A percentile compares a stretch with the other conserved stretches of the same genome.
Evolutionary conservation across 371 early-diverging fungal species (phyloP).

Genomic region (Smittium culicis): DNA sequence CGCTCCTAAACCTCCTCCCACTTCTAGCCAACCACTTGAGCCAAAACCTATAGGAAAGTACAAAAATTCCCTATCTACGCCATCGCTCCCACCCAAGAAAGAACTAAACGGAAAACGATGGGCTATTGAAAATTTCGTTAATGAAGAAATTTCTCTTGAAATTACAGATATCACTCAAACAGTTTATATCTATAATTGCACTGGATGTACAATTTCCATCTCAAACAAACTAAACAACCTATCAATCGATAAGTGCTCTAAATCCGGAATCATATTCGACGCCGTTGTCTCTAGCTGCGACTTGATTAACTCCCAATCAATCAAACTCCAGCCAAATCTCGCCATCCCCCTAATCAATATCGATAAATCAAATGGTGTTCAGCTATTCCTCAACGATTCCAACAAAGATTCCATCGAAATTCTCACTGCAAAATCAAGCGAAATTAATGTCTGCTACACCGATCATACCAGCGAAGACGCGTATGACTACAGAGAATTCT

Average conservation of each 20-base stretch:
- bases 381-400: constrained; percentile 67
- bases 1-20: background rate
- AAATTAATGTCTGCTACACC: constrained; percentile 65
- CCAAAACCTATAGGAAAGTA: no score
- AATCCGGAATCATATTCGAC: constrained; percentile 74
- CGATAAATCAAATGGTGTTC: constrained; percentile 86
- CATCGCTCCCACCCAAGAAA: constrained; percentile 54
- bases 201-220: constrained; percentile 72
- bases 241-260: constrained; percentile 72
- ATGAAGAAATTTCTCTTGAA: constrained; percentile 52
- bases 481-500: constrained; percentile 48
- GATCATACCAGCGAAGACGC: constrained; percentile 59
- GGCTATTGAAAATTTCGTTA: constrained; percentile 64
- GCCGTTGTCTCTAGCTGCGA: constrained; percentile 76
- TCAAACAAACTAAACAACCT: constrained; percentile 85
- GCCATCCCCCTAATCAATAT: constrained; percentile 68
- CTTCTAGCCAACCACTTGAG: background rate
- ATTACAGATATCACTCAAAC: constrained; percentile 70
- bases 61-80: no score
- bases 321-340: constrained; percentile 77
- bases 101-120: constrained; percentile 83
- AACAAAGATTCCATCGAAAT: constrained; percentile 60
- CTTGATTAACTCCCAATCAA: constrained; percentile 75
- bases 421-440: constrained; percentile 75
- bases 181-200: constrained; percentile 85